Percentiles rank a stretch among this genome's conserved stretches.
Conservation (phyloP, 225 moss, liverwort and hornwort species). For the Sphagnum contortum region DNA sequence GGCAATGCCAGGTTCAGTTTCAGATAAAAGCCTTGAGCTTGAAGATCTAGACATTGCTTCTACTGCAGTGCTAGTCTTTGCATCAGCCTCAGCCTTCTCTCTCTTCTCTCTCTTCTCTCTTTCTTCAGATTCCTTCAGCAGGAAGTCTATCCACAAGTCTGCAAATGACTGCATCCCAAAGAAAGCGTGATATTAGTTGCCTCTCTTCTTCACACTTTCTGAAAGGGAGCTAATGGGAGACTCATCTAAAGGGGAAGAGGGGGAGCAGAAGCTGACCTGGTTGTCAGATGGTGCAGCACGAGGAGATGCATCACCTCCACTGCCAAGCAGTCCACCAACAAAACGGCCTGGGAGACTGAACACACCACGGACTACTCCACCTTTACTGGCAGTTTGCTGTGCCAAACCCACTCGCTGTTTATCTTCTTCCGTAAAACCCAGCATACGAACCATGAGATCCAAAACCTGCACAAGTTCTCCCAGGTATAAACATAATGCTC, state of each 20-base stretch:
- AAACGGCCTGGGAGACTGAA: conserved; percentile 86
- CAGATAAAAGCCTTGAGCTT: too few species aligned
- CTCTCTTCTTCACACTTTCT: too few species aligned
- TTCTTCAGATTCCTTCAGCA: conserved; percentile 94
- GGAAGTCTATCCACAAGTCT: conserved; percentile 95
- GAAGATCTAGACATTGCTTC: conserved; percentile 12
- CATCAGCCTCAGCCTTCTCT: conserved; percentile 48
- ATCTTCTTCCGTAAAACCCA: conserved; percentile 96
- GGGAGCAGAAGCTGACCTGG: conserved; percentile 27
- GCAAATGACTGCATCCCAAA: conserved; percentile 74
- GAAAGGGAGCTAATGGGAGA: too few species aligned
- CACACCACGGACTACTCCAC: conserved; percentile 86
- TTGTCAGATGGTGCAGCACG: conserved; percentile 58
- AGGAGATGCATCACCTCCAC: conserved; percentile 41
- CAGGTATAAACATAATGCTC: not conserved
- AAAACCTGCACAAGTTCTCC: conserved; percentile 45
- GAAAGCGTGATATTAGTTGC: not conserved
- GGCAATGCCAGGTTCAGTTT: too few species aligned
- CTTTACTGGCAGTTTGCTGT: conserved; percentile 74
- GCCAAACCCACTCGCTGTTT: conserved; percentile 82
- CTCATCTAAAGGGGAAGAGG: too few species aligned
- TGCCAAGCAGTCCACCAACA: conserved; percentile 82
- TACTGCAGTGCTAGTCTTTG: conserved; percentile 12
- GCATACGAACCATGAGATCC: conserved; percentile 98
- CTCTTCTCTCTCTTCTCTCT: conserved; percentile 88